A percentile compares a stretch with the other conserved stretches of the same genome.
Evolutionary conservation across 1,284 basidiomycete genomes (phyloP).

Genomic region (Malassezia yamatoensis): DNA sequence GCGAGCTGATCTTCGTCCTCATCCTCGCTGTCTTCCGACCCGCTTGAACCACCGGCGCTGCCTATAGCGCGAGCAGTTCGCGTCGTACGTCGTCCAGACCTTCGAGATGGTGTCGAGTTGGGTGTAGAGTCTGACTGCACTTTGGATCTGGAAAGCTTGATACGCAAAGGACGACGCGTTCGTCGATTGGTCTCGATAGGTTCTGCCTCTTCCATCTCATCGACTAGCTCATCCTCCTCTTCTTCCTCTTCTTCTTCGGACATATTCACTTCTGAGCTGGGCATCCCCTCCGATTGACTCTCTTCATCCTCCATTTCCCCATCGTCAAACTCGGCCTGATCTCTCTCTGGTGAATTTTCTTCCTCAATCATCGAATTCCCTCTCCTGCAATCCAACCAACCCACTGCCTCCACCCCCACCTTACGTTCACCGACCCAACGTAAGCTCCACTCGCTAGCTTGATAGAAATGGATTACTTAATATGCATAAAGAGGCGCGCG

Average conservation of each 20-base stretch:
- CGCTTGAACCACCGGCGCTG: neutral
- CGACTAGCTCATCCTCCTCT: conserved; percentile 19
- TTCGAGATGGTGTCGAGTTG: neutral
- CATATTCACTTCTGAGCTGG: too few species aligned
- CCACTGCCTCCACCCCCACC: too few species aligned
- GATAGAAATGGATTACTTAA: too few species aligned
- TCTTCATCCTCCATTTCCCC: conserved; percentile 5
- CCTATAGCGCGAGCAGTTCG: conserved; percentile 5
- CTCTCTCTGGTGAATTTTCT: neutral
- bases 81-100: conserved; percentile 1
- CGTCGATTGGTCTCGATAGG: conserved; percentile 12
- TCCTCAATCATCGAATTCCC: too few species aligned
- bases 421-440: too few species aligned
- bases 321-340: neutral
- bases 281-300: too few species aligned
- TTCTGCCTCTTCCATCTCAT: conserved; percentile 11
- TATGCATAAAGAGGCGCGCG: too few species aligned
- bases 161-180: conserved; percentile 7
- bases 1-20: conserved; percentile 24
- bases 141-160: conserved; percentile 5
- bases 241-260: conserved; percentile 7
- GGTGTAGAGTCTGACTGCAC: neutral
- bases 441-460: too few species aligned
- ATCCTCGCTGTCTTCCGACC: conserved; percentile 20
- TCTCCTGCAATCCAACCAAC: too few species aligned